Base-by-base conservation (phyloP, 2,329 filamentous ascomycete genomes). In the Hypoxylon sp. region DNA sequence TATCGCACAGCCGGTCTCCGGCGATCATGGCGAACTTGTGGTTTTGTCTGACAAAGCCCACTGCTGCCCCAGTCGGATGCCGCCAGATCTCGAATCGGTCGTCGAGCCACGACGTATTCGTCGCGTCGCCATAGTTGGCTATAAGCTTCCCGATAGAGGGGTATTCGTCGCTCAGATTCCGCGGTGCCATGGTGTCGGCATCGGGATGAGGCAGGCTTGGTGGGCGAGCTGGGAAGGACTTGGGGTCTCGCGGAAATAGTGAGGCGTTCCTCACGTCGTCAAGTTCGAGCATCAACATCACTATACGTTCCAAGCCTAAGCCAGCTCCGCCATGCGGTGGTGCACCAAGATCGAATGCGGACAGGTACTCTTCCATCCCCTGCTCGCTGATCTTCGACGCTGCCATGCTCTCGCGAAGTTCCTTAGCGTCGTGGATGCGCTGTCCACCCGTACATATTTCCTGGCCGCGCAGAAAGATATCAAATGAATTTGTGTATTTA, bases 101-200 rank as follows among this genome's bases (percentile, higher is more conserved):
- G 78, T 98, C 95, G 7, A 96, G 88, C 94, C 94, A 98, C 0
- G 94, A 96, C 0, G 95, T 98, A 76, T 97, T 96, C 54, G 93
- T 94, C 1, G 95, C 94, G 79, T 97, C 95, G 70, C 95, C 95
- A 74, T 98, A 98, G 80, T 98, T 98, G 77, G 93, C 94, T 78
- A 97, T 94, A 44, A 97, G 89, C 77, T 97, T 92, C 78, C 94
- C 93, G 6, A 98, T 79, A 0, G 92, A 85, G 57, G 94, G 94
- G 60, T 91, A 83, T 56, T 90, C 85, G 8, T 80, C 87, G 76
- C 82, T 44, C 17, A 35, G 85, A 63, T 80, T 84, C 73, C 80
- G 59, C 68, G 79, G 73, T 71, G 79, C 73, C 73, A 92, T 86
- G 0, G 95, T 98, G 77, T 94, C 94, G 6, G 94, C 92, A 71